Evolutionary conservation across 202 grass and related monocot genomes (phyloP), one percentile per base, ranked within the genome.

Genomic region (Schoenoplectus tabernaemontani): DNA sequence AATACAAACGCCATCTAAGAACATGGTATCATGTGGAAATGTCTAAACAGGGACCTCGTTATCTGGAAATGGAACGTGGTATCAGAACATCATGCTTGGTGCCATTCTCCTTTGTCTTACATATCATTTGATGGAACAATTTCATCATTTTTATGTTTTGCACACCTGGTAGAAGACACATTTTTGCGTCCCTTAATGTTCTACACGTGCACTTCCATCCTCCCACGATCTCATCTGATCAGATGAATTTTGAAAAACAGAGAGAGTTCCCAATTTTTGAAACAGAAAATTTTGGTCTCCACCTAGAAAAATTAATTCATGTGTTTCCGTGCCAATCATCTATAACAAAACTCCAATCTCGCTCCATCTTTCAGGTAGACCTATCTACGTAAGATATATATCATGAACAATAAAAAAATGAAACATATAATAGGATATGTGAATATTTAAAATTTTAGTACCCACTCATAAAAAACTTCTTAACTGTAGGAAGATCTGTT

Each of bases 21-120:
- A 79, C 59, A 80, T 64, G 58, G 43, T 59, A 24, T 24, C 78
- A 80, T 80, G 78, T 80, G 78, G 22, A 36, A 51, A 20, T 80
- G 59, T 50, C 59, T 61, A 80, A 80, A 46, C 12, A 15, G 56
- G 76, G 26, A 3, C 9, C 32, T 57, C n/a, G 15, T 2, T 16
- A 39, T 39, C 9, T 36, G 73, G 39, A 78, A 78, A 59, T 39
- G 43, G 34, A 78, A 78, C n/a, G 41, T 44, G 5, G 24, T 58
- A 64, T 47, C 23, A 30, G 57, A 64, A 80, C 22, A 26, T 6
- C 77, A 79, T 63, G 42, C 57, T 36, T 3, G 1, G 15, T 54
- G 46, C 70, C 70, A 56, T 54, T 75, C 70, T 75, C 48, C 70
- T 33, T 36, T 75, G 70, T 75, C 70, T 75, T 47, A 75, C 26